Percentiles rank a stretch among this genome's conserved stretches.
These are phyloP conservation scores for Epichloe brachyelytri DNA, from an alignment of 2,329 filamentous ascomycete genomes.

Conservation along the genomic window DNA sequence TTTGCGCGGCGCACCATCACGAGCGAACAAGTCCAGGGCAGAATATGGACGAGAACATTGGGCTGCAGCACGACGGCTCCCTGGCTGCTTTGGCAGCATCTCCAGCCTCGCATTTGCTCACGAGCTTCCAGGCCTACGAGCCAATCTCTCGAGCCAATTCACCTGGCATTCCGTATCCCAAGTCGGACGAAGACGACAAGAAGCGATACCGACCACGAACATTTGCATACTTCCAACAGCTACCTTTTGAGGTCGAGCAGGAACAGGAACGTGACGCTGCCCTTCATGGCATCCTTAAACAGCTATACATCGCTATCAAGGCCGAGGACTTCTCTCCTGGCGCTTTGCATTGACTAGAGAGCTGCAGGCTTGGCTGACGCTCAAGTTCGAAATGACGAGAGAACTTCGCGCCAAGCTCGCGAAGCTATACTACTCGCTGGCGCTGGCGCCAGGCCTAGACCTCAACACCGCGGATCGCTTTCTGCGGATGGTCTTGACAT, in stretches of 20 bases:
- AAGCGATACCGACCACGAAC: constrained; percentile 73
- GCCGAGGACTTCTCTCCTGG: constrained; percentile 90
- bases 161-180: constrained; percentile 51
- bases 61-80: constrained; percentile 19
- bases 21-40: background rate
- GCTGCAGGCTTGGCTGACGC: constrained; percentile 83
- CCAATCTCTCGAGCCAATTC: constrained; percentile 78
- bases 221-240: constrained; percentile 80
- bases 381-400: constrained; percentile 94
- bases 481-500: constrained; percentile 86
- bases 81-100: constrained; percentile 19
- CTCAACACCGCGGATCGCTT: constrained; percentile 74
- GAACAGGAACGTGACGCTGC: constrained; percentile 65
- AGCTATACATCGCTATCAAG: constrained; percentile 83
- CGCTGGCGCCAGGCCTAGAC: constrained; percentile 81
- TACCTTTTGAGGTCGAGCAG: constrained; percentile 81
- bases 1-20: background rate
- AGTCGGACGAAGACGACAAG: constrained; percentile 37
- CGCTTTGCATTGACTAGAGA: constrained; percentile 92
- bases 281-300: constrained; percentile 77
- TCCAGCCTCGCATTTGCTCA: constrained; percentile 18
- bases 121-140: constrained; percentile 37
- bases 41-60: constrained; percentile 27
- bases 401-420: constrained; percentile 73
- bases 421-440: constrained; percentile 86